phyloP scores from a whole-genome alignment of 83 land plant genomes.

The Picea abies region DNA sequence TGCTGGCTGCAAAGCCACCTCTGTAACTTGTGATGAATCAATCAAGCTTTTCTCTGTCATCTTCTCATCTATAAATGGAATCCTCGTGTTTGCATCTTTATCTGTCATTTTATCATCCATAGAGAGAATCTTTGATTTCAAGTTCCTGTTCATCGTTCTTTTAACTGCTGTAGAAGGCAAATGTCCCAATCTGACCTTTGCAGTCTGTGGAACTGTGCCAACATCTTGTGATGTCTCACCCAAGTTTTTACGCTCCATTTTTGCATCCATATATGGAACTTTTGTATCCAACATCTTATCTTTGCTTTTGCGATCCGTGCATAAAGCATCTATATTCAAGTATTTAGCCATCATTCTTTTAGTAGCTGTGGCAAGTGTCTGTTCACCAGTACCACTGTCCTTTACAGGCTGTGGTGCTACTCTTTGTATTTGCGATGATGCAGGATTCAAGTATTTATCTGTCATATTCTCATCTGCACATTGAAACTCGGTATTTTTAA shows the following conservation, averaged over 20 bases:
- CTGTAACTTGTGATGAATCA: conserved; percentile 14
- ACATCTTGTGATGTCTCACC: background rate
- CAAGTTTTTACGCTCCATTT: background rate
- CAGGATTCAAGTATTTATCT: background rate
- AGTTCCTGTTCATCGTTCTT: background rate
- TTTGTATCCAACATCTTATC: background rate
- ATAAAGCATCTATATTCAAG: conserved; percentile 7
- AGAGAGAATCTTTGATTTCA: conserved; percentile 5
- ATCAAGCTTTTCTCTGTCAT: conserved; percentile 2
- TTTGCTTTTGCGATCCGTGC: background rate
- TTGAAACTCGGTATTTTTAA: conserved; percentile 2
- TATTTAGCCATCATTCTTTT: background rate
- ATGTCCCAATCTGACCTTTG: background rate
- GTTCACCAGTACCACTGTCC: background rate
- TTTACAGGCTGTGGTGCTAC: conserved; percentile 15
- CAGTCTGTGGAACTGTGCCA: background rate
- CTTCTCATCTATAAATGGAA: background rate
- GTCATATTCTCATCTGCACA: background rate
- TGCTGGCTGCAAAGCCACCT: conserved; percentile 10
- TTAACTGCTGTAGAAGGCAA: background rate
- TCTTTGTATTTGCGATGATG: background rate
- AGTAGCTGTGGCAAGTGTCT: conserved; percentile 3
- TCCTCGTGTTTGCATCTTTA: background rate
- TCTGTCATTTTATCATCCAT: background rate
- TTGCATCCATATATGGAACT: background rate